These are phyloP conservation scores for Colletotrichum tamarilloi DNA, from an alignment of 2,329 filamentous ascomycete genomes.

Conservation along the genomic window DNA sequence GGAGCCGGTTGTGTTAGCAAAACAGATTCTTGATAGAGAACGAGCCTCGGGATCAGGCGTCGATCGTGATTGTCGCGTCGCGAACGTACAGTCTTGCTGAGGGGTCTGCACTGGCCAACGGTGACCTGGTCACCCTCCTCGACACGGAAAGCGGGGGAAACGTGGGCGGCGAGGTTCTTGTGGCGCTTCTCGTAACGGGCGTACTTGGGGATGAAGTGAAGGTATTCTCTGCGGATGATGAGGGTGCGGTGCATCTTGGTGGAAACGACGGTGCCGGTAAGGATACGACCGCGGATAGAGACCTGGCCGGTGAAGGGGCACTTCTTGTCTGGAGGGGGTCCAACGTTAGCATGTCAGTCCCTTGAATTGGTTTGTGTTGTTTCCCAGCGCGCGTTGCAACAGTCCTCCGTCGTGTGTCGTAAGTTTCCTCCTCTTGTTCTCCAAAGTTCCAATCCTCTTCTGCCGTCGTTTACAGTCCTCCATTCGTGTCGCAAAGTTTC, in stretches of 20 bases:
- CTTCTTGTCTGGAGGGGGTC: conserved; percentile 87
- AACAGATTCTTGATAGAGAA: background rate
- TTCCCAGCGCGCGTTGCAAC: background rate
- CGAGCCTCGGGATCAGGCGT: background rate
- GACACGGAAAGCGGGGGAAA: conserved; percentile 99
- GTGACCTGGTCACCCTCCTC: conserved; percentile 99
- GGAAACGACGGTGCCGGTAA: conserved; percentile 98
- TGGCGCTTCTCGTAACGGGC: conserved; percentile 99
- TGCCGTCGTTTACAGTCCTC: conserved; percentile 8
- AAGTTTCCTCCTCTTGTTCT: background rate
- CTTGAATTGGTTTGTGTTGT: background rate
- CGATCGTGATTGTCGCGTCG: background rate
- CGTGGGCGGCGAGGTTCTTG: conserved; percentile 99
- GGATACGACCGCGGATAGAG: conserved; percentile 99
- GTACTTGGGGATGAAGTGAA: conserved; percentile 99
- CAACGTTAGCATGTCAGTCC: conserved; percentile 26
- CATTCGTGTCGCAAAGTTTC: background rate
- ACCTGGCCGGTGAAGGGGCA: conserved; percentile 99
- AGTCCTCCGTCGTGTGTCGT: background rate
- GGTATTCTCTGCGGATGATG: conserved; percentile 99
- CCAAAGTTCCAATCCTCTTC: background rate
- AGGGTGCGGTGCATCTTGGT: conserved; percentile 99
- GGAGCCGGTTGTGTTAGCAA: conserved; percentile 33
- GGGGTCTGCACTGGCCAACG: conserved; percentile 98
- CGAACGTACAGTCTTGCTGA: conserved; percentile 96